Conservation (phyloP, 2,329 filamentous ascomycete genomes). For the Septoria petroselini region DNA sequence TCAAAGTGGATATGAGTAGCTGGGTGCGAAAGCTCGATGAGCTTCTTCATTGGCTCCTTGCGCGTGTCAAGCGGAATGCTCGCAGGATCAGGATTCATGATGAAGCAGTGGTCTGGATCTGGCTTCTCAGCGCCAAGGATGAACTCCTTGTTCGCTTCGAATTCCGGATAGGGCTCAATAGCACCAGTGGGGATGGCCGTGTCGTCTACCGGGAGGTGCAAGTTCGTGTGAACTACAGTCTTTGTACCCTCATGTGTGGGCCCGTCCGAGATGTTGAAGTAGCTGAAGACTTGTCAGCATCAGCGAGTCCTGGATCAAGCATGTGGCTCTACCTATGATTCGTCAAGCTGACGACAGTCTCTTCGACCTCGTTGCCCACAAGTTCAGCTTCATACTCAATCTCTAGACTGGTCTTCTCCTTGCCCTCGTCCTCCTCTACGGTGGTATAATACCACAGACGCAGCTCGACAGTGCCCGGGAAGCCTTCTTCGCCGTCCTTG, state of each 20-base stretch:
- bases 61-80: slow-evolving; percentile 53
- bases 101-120: slow-evolving; percentile 86
- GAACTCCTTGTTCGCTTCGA: slow-evolving; percentile 67
- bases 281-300: slow-evolving; percentile 43
- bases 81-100: slow-evolving; percentile 63
- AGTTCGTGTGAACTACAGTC: slow-evolving; percentile 56
- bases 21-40: slow-evolving; percentile 72
- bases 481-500: slow-evolving; percentile 82
- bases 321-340: slow-evolving; percentile 73
- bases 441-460: slow-evolving; percentile 75
- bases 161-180: slow-evolving; percentile 62
- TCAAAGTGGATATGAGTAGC: slow-evolving; percentile 75
- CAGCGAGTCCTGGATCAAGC: too few species aligned
- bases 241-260: slow-evolving; percentile 62
- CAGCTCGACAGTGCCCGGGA: slow-evolving; percentile 78
- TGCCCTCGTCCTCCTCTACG: slow-evolving; percentile 59
- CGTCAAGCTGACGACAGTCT: slow-evolving; percentile 88
- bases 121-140: slow-evolving; percentile 68
- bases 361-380: slow-evolving; percentile 68
- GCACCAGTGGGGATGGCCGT: slow-evolving; percentile 70
- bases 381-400: slow-evolving; percentile 90
- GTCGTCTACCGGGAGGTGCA: slow-evolving; percentile 71
- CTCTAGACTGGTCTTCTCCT: slow-evolving; percentile 67
- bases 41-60: slow-evolving; percentile 58
- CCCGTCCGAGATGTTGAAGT: slow-evolving; percentile 65